Base-by-base conservation (phyloP, 1,284 basidiomycete species). In the Sporisorium scitamineum region DNA sequence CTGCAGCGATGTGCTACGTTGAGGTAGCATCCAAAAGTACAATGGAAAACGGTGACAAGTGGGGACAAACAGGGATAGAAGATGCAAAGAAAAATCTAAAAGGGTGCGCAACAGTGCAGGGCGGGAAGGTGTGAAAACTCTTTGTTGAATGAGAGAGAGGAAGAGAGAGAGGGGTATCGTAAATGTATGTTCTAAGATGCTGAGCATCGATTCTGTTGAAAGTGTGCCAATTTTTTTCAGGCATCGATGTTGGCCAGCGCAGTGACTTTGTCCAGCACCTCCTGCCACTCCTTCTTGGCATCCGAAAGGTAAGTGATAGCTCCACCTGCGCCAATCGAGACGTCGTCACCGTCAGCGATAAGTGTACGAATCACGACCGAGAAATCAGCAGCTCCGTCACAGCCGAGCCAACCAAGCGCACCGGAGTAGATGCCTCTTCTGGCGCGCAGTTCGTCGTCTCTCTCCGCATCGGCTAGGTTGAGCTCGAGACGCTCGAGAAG, bases 331-430 rank as follows among this genome's bases (percentile, higher is more conserved):
- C 95, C 96, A 45, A 97, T 85, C 18, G 82, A 84, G 37, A 88
- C 74, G 14, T 84, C 82, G 14, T 87, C 87, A 26, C 93, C 91
- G 70, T 92, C 89, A 69, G 92, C 91, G 86, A 94, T 91, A 82
- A 94, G 94, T 57, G 94, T 97, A 51, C 96, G 91, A 78, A 99
- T 99, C 27, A 93, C 92, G n/a, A 99, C 95, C 14, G 93, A 93
- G 89, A 96, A 94, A 86, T 97, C 95, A 0, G 93, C 92, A 22
- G 91, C 90, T 2, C 95, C 95, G 42, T 94, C 91, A 24, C 95
- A 90, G 61, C 92, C 92, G 88, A 95, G 92, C 85, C 95, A 98
- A 0, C 96, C 96, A 68, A 96, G 91, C 1, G 77, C 76, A n/a
- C 84, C 84, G n/a, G 95, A 97, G 85, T 99, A 99, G 27, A 95